Evolutionary conservation across 495 filamentous ascomycete species (phyloP).

Genomic region (Amorphotheca resinae): DNA sequence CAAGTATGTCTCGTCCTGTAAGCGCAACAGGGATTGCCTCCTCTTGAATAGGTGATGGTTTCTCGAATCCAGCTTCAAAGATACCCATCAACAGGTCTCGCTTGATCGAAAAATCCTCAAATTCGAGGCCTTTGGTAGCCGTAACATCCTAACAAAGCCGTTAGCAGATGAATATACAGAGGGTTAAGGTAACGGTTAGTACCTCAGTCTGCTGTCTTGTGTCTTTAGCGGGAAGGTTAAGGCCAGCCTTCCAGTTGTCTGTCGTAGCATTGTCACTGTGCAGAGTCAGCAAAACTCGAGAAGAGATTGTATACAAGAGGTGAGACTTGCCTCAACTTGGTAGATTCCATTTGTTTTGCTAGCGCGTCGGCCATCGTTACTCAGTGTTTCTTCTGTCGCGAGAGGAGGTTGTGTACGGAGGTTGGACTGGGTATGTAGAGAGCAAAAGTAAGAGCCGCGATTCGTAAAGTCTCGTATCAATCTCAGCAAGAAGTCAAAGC

Average conservation of each 20-base stretch:
- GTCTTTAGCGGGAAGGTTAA: conserved; percentile 74
- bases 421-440: neutral
- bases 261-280: conserved; percentile 37
- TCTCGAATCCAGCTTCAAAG: conserved; percentile 97
- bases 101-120: conserved; percentile 92
- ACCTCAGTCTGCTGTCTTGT: conserved; percentile 89
- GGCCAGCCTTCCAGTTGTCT: conserved; percentile 63
- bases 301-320: neutral
- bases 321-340: conserved; percentile 42
- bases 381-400: neutral
- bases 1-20: conserved; percentile 88
- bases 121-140: conserved; percentile 91
- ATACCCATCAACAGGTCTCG: conserved; percentile 96
- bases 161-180: neutral
- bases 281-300: conserved; percentile 14
- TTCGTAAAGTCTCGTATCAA: neutral
- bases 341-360: conserved; percentile 55
- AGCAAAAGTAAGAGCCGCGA: neutral
- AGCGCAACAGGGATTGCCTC: conserved; percentile 94
- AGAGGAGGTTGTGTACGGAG: neutral
- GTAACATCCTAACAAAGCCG: conserved; percentile 67
- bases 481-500: neutral
- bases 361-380: conserved; percentile 31
- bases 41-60: conserved; percentile 98
- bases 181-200: conserved; percentile 6